Percentiles rank a stretch among this genome's conserved stretches.
These are phyloP conservation scores for Exophiala aquamarina DNA, from an alignment of 2,329 filamentous ascomycete species.

Conservation along the genomic window DNA sequence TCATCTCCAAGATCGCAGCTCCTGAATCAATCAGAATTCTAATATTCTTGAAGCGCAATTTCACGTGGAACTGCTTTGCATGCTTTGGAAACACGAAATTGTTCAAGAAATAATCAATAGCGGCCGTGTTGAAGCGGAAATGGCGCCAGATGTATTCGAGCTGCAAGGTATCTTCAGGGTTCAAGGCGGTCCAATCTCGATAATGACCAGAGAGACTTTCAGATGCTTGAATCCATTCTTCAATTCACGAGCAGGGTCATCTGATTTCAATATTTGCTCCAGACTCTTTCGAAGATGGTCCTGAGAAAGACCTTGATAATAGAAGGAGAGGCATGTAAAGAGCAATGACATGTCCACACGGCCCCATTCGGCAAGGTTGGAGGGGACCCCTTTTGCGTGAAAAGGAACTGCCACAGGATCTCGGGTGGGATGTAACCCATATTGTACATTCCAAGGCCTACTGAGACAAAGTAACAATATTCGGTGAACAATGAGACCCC, in stretches of 20 bases:
- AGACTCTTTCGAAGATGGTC: constrained; percentile 52
- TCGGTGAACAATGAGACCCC: constrained; percentile 55
- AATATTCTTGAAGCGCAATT: constrained; percentile 25
- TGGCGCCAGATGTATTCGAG: constrained; percentile 55
- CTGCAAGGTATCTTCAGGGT: constrained; percentile 55
- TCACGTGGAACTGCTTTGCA: constrained; percentile 58
- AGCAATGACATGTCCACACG: constrained; percentile 60
- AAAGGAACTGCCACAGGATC: constrained; percentile 60
- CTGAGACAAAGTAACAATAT: constrained; percentile 55
- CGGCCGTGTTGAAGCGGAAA: constrained; percentile 53
- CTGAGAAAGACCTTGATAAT: constrained; percentile 55
- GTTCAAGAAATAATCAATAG: constrained; percentile 64
- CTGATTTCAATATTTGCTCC: constrained; percentile 47
- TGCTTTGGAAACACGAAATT: constrained; percentile 62
- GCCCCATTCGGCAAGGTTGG: constrained; percentile 59
- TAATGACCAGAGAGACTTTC: constrained; percentile 39
- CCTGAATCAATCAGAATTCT: constrained; percentile 70
- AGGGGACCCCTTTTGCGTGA: constrained; percentile 58
- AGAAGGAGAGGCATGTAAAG: constrained; percentile 58
- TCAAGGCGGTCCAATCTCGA: constrained; percentile 52
- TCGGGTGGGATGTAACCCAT: constrained; percentile 56
- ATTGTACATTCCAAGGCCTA: constrained; percentile 67
- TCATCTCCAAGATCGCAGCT: constrained; percentile 65
- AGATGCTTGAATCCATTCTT: constrained; percentile 33
- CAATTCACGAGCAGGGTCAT: constrained; percentile 54